These are phyloP conservation scores for Fusarium armeniacum DNA, from an alignment of 2,329 filamentous ascomycete genomes.

Conservation along the genomic window DNA sequence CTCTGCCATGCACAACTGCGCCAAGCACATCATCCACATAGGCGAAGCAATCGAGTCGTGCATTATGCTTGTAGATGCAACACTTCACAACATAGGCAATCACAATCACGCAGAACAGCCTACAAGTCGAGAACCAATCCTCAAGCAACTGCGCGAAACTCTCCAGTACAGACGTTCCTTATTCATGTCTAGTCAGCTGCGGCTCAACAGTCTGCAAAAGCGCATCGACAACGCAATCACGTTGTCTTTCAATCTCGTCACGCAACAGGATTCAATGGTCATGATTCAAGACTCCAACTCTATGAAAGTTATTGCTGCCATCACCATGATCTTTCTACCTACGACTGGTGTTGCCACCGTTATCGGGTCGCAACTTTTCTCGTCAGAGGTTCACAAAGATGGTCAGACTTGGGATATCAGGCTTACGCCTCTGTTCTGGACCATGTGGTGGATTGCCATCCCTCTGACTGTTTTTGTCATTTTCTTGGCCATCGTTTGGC, in stretches of 20 bases:
- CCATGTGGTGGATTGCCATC: slow-evolving; percentile 51
- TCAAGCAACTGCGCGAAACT: slow-evolving; percentile 49
- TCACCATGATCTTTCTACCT: slow-evolving; percentile 57
- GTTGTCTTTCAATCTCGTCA: slow-evolving; percentile 56
- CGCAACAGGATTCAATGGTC: slow-evolving; percentile 55
- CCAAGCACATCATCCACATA: slow-evolving; percentile 52
- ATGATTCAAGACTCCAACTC: slow-evolving; percentile 55
- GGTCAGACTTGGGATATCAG: slow-evolving; percentile 44
- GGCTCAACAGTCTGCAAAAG: slow-evolving; percentile 53
- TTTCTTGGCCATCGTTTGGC: slow-evolving; percentile 48
- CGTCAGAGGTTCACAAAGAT: slow-evolving; percentile 39
- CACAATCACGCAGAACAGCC: slow-evolving; percentile 8
- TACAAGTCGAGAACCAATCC: slow-evolving; percentile 28
- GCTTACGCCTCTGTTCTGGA: slow-evolving; percentile 50
- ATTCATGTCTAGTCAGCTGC: slow-evolving; percentile 55
- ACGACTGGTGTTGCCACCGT: slow-evolving; percentile 55
- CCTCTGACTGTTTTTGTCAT: slow-evolving; percentile 49
- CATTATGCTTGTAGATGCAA: slow-evolving; percentile 47
- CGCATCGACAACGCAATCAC: slow-evolving; percentile 55
- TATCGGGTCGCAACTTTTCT: slow-evolving; percentile 49
- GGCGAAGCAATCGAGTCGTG: slow-evolving; percentile 51
- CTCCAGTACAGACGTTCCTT: slow-evolving; percentile 53
- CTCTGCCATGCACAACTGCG: slow-evolving; percentile 50
- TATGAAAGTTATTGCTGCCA: slow-evolving; percentile 56
- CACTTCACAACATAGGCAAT: slow-evolving; percentile 31